Base-by-base conservation (phyloP, 768 basidiomycete species). In the Candolleomyces eurysporus region DNA sequence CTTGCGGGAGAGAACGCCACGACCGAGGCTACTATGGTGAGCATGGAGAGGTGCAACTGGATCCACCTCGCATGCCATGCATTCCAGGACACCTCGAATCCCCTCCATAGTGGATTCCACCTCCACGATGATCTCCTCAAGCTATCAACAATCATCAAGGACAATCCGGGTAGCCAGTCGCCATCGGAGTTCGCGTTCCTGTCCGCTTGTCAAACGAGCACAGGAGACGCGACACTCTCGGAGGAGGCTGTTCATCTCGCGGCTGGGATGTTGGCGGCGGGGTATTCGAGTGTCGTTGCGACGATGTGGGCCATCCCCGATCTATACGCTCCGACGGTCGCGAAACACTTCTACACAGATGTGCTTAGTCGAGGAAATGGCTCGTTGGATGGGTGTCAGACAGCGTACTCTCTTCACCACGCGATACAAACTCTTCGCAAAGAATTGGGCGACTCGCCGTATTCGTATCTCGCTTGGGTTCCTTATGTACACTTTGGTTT, bases 251-350 rank as follows among this genome's bases (percentile, higher is more conserved):
- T 66, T 19, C 67, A 68, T 45, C 52, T 68, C 45, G 67, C 67
- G 3, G 67, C 59, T 21, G 67, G 67, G 45, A 66, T 68, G 67
- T 40, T 68, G 21, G 60, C 61, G 14, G 67, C 58, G 9, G 67
- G 67, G 17, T 68, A 64, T 53, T 52, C 61, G 14, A 54, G 67
- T 4, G 63, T 64, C 8, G 61, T 66, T 9, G 63, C 61, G 8
- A 66, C 65, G 11, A 68, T 68, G 67, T 68, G 67, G 65, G 58
- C 65, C 4, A 68, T 68, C 31, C 30, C 26, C 22, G 67, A 68
- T 48, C n/a, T 42, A 7, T 50, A 61, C 40, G 67, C 61, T 14
- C 51, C 60, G 21, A 32, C 30, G 5, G 55, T 68, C 36, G 65
- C 67, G 17, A 53, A 62, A 9, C 10, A 57, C 36, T 62, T 65